Conservation (phyloP, 2,329 filamentous ascomycete genomes). For the Alternaria sp. region DNA sequence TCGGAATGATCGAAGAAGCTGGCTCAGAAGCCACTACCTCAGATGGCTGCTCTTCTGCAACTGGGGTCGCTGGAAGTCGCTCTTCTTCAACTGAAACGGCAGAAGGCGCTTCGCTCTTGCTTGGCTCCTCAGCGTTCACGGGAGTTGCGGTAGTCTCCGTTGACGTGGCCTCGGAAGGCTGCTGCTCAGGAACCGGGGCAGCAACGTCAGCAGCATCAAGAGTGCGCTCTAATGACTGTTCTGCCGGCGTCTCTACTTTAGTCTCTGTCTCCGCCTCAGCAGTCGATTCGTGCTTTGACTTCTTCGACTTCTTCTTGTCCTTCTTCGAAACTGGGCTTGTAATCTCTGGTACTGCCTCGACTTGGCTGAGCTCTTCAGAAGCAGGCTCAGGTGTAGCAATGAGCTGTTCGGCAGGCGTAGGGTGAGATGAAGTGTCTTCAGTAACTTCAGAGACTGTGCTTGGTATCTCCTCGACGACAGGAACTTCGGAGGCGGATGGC, state of each 20-base stretch:
- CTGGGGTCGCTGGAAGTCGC: neutral
- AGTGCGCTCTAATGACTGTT: constrained; percentile 4
- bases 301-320: constrained; percentile 33
- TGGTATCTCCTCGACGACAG: neutral
- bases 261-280: constrained; percentile 14
- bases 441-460: neutral
- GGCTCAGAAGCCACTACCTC: neutral
- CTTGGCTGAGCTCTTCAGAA: neutral
- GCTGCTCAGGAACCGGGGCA: neutral
- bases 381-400: neutral
- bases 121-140: neutral
- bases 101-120: neutral
- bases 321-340: constrained; percentile 10
- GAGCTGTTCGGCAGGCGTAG: neutral
- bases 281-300: constrained; percentile 26
- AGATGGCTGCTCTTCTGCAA: neutral
- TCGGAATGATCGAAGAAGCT: neutral
- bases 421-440: neutral
- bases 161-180: neutral
- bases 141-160: neutral
- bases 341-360: neutral
- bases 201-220: neutral
- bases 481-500: neutral
- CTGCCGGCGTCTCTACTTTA: constrained; percentile 2
- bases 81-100: neutral